Conservation (phyloP, 768 basidiomycete species). For the Sutorius australiensis region DNA sequence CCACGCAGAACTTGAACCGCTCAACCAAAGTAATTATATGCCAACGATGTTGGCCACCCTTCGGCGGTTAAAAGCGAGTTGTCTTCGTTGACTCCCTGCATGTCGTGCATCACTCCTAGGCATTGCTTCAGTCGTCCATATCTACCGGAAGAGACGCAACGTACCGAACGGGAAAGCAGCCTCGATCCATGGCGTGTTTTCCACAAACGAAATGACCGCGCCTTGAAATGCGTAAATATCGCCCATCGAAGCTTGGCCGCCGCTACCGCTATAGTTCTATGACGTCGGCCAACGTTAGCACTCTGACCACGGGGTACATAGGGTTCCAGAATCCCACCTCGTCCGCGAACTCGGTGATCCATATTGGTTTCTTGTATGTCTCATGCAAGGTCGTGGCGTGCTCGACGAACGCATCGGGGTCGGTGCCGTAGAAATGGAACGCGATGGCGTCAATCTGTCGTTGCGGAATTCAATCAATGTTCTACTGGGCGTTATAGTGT, state of each 20-base stretch:
- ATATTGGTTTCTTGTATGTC: conserved; percentile 45
- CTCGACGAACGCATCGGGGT: conserved; percentile 43
- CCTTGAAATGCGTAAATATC: conserved; percentile 50
- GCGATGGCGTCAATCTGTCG: conserved; percentile 58
- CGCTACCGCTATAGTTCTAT: conserved; percentile 52
- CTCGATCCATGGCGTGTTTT: conserved; percentile 35
- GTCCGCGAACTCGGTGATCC: conserved; percentile 73
- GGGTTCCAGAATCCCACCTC: conserved; percentile 36
- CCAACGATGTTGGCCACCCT: conserved; percentile 54
- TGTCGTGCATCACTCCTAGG: conserved; percentile 51
- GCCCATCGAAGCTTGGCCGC: conserved; percentile 36
- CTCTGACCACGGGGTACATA: background rate
- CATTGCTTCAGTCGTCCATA: background rate
- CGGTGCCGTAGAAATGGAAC: conserved; percentile 69
- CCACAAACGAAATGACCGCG: conserved; percentile 42
- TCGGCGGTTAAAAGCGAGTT: conserved; percentile 50
- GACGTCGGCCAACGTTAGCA: background rate
- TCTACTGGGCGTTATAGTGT: background rate
- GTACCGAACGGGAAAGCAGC: conserved; percentile 62
- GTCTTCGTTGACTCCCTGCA: conserved; percentile 51
- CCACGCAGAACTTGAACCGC: background rate
- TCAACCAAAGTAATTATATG: conserved; percentile 46
- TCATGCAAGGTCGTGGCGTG: conserved; percentile 51
- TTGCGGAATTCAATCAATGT: background rate
- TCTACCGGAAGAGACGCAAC: conserved; percentile 17